Evolutionary conservation across 2,329 filamentous ascomycete species (phyloP).

Genomic region (Lasiodiplodia hormozganensis): DNA sequence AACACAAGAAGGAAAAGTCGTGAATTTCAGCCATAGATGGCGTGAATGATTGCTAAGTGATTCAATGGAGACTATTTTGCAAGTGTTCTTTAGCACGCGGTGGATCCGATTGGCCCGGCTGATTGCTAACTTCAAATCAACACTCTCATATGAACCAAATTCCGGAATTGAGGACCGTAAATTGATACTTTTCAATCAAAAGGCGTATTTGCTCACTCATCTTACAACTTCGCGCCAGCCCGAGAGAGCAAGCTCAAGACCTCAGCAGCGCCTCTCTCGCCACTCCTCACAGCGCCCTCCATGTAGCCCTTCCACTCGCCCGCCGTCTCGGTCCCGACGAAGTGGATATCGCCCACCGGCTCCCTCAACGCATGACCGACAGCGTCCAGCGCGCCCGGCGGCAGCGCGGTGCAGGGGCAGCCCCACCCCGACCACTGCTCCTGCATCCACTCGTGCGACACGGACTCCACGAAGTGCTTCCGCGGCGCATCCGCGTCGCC

Average conservation of each 20-base stretch:
- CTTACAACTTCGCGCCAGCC: not conserved
- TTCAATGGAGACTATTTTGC: not conserved
- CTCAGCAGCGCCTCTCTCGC: constrained; percentile 57
- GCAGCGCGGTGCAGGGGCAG: not conserved
- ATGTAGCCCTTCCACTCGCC: constrained; percentile 65
- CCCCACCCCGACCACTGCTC: constrained; percentile 32
- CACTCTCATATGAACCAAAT: not conserved
- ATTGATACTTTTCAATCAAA: not conserved
- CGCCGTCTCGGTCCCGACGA: constrained; percentile 62
- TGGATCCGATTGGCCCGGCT: not conserved
- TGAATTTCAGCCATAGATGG: too few species aligned
- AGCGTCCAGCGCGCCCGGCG: constrained; percentile 30
- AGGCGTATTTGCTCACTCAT: not conserved
- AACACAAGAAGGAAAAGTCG: too few species aligned
- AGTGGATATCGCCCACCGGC: constrained; percentile 53
- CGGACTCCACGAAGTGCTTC: constrained; percentile 31
- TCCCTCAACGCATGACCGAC: constrained; percentile 33
- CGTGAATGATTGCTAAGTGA: too few species aligned
- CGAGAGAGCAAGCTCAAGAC: constrained; percentile 40
- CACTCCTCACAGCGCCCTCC: constrained; percentile 62
- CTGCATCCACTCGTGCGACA: constrained; percentile 42
- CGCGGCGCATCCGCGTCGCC: constrained; percentile 21
- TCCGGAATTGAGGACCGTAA: not conserved
- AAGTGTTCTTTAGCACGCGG: not conserved
- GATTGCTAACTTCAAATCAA: not conserved